These are phyloP conservation scores for Phylloporus sp. DNA, from an alignment of 768 basidiomycete species.

Conservation along the genomic window DNA sequence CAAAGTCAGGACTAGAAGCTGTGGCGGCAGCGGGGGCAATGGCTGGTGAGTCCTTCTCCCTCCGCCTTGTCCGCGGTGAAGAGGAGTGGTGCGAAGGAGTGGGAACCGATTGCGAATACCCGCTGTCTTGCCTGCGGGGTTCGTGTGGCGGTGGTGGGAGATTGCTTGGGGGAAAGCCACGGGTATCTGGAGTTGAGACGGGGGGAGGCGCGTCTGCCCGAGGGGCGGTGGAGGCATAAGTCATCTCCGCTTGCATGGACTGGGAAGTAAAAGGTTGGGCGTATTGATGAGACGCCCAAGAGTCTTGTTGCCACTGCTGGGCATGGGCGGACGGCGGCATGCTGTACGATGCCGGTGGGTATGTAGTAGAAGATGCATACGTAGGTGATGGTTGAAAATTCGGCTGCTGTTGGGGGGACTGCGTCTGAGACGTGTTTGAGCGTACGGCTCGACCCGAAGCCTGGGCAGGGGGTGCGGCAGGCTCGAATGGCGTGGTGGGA, in stretches of 20 bases:
- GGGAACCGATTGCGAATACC: conserved; percentile 26
- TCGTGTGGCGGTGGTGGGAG: conserved; percentile 31
- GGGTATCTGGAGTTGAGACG: conserved; percentile 28
- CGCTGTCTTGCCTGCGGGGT: conserved; percentile 30
- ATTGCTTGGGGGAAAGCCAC: conserved; percentile 26
- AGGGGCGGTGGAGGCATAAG: conserved; percentile 31
- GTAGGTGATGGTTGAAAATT: conserved; percentile 25
- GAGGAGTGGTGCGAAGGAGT: conserved; percentile 24
- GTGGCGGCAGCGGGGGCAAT: conserved; percentile 22
- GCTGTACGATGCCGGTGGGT: conserved; percentile 28
- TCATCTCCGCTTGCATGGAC: conserved; percentile 30
- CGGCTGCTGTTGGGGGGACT: conserved; percentile 27
- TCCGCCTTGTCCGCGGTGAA: conserved; percentile 34
- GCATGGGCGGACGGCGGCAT: conserved; percentile 26
- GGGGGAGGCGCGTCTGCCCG: conserved; percentile 30
- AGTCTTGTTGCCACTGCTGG: conserved; percentile 40
- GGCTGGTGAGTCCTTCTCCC: conserved; percentile 33
- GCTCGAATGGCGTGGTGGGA: conserved; percentile 26
- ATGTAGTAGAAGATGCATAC: conserved; percentile 27
- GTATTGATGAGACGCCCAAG: conserved; percentile 35
- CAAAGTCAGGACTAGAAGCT: conserved; percentile 36
- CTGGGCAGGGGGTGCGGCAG: conserved; percentile 25
- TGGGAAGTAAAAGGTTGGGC: conserved; percentile 31
- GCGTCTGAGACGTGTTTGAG: conserved; percentile 31
- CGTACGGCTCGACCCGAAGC: conserved; percentile 27